Evolutionary conservation across 768 basidiomycete species (phyloP).

Genomic region (Lactifluus subvellereus): DNA sequence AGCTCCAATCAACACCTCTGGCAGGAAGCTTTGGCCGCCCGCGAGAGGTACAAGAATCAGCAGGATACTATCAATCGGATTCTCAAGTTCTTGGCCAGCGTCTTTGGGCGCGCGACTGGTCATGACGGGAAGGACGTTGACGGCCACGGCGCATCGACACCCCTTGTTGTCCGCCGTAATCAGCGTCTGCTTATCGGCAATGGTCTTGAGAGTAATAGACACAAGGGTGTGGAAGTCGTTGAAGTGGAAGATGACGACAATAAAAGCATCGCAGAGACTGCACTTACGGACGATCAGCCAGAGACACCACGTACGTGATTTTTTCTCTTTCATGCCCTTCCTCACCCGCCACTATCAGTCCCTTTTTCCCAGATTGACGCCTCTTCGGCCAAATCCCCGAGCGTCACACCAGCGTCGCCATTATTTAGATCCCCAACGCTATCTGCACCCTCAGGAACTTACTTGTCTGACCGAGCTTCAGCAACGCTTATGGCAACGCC

Average conservation of each 20-base stretch:
- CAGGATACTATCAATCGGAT: conserved; percentile 96
- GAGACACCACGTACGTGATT: neutral
- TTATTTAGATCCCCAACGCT: neutral
- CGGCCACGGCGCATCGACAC: conserved; percentile 31
- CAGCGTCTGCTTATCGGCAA: conserved; percentile 68
- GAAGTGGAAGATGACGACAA: conserved; percentile 41
- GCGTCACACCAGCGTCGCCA: conserved; percentile 2
- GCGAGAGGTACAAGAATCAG: conserved; percentile 83
- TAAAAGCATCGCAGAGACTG: conserved; percentile 26
- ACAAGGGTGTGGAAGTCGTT: conserved; percentile 33
- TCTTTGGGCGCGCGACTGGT: conserved; percentile 57
- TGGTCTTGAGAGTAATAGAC: conserved; percentile 33
- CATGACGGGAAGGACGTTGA: conserved; percentile 37
- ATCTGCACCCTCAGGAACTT: neutral
- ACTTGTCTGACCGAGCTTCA: conserved; percentile 7
- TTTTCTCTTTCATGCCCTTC: conserved; percentile 1
- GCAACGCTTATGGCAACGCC: neutral
- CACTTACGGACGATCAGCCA: conserved; percentile 7
- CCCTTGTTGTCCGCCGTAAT: conserved; percentile 46
- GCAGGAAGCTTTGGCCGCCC: conserved; percentile 78
- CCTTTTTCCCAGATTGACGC: conserved; percentile 21
- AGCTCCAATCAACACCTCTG: conserved; percentile 84
- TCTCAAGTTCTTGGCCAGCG: conserved; percentile 87
- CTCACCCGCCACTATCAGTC: neutral
- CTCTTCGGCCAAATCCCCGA: conserved; percentile 15